These are phyloP conservation scores for Macrotyloma uniflorum DNA, from an alignment of 306 rosid species.

Conservation along the genomic window DNA sequence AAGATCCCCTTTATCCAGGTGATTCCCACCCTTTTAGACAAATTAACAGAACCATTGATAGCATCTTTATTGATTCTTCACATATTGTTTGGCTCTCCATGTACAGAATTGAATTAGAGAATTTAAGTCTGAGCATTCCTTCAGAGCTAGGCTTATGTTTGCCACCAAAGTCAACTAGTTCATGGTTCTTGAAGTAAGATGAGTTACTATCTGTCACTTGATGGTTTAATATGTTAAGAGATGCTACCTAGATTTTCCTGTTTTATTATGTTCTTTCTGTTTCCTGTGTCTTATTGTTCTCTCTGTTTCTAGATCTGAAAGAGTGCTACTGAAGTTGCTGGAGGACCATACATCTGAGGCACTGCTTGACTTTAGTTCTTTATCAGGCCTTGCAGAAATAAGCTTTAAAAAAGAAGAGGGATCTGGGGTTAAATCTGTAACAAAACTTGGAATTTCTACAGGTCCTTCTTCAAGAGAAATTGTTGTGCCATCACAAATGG, in stretches of 20 bases:
- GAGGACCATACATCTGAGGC: constrained; percentile 74
- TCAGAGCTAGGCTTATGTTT: constrained; percentile 72
- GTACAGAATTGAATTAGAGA: constrained; percentile 67
- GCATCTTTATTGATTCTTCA: constrained; percentile 32
- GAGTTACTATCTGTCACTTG: constrained; percentile 18
- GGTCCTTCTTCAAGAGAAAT: constrained; percentile 66
- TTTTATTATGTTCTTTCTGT: constrained; percentile 31
- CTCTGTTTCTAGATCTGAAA: constrained; percentile 65
- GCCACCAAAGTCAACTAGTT: constrained; percentile 69
- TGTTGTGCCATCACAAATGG: constrained; percentile 75
- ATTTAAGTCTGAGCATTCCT: constrained; percentile 51
- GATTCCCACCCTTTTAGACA: constrained; percentile 28
- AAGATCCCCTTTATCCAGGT: constrained; percentile 74
- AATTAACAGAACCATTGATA: constrained; percentile 13
- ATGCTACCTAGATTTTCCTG: constrained; percentile 38
- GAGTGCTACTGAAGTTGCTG: constrained; percentile 62
- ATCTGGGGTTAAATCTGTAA: constrained; percentile 59
- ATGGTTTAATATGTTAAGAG: constrained; percentile 28
- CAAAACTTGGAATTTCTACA: constrained; percentile 81
- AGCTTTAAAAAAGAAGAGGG: constrained; percentile 65
- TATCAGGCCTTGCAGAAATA: constrained; percentile 90
- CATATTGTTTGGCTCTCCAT: constrained; percentile 35
- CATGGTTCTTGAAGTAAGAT: constrained; percentile 92
- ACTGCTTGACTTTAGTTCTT: constrained; percentile 75
- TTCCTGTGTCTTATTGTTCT: constrained; percentile 25